phyloP scores from a whole-genome alignment of 2,329 filamentous ascomycete species.

The Eurotiales sp. region DNA sequence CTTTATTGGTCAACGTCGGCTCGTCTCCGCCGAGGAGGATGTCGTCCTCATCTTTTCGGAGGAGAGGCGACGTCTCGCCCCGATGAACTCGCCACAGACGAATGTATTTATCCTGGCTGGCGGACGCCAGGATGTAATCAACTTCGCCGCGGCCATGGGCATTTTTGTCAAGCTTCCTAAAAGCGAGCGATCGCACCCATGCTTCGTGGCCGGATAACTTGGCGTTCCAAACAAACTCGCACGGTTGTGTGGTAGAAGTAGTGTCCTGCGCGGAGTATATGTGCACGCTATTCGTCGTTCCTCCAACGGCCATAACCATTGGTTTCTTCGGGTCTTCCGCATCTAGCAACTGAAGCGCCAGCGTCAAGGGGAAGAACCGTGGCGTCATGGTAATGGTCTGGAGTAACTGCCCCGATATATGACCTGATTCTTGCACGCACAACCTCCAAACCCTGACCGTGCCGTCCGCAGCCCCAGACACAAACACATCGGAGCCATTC shows the following conservation, averaged over 20 bases:
- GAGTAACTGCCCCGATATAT: slow-evolving; percentile 41
- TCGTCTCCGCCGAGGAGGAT: slow-evolving; percentile 45
- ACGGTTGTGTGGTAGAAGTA: slow-evolving; percentile 19
- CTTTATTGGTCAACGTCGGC: slow-evolving; percentile 82
- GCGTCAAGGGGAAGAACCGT: slow-evolving; percentile 74
- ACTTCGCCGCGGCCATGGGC: slow-evolving; percentile 38
- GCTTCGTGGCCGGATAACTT: slow-evolving; percentile 87
- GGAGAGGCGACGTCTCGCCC: slow-evolving; percentile 61
- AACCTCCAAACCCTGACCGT: slow-evolving; percentile 67
- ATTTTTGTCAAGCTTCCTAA: slow-evolving; percentile 58
- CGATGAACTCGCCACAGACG: slow-evolving; percentile 83
- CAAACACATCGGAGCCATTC: slow-evolving; percentile 47
- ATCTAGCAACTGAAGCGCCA: slow-evolving; percentile 64
- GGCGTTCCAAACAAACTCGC: slow-evolving; percentile 66
- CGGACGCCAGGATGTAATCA: slow-evolving; percentile 81
- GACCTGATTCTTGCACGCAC: slow-evolving; percentile 33
- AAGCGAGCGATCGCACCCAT: slow-evolving; percentile 85
- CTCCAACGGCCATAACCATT: slow-evolving; percentile 74
- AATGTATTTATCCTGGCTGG: slow-evolving; percentile 96
- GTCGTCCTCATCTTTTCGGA: slow-evolving; percentile 35
- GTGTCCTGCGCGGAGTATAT: slow-evolving; percentile 62
- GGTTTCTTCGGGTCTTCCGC: slow-evolving; percentile 43
- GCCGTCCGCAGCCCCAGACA: slow-evolving; percentile 61
- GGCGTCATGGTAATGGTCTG: slow-evolving; percentile 71
- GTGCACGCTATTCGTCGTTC: slow-evolving; percentile 78